Evolutionary conservation across 2,329 filamentous ascomycete species (phyloP), one percentile per base, ranked within the genome.

Genomic region (Myrmaecium sp.): DNA sequence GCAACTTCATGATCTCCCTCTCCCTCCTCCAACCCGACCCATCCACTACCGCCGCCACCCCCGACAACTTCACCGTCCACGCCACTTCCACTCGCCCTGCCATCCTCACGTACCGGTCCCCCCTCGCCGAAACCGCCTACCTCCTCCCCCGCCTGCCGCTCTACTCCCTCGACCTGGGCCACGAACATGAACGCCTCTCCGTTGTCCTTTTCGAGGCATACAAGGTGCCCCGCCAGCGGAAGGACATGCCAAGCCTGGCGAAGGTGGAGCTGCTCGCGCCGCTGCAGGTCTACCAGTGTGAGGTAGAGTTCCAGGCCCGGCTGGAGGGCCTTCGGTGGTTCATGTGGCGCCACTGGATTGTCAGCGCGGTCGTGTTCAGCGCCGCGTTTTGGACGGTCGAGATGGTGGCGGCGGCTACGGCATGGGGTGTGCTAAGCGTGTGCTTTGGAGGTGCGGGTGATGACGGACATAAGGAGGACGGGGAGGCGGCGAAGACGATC

Each of bases 1-100:
- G 89, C 15, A 95, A 95, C 55, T 95, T 94, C 60, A 98, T 98
- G 89, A 58, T 95, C 11, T 74, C 79, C 24, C 57, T 93, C 10
- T 66, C 71, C 33, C 66, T 93, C 27, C 63, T 79, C 26, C 51
- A 42, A 0, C 42, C 44, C 1, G 26, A 30, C 3, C 28, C 28
- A 3, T n/a, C n/a, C n/a, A n/a, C n/a, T n/a, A n/a, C n/a, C 17
- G 16, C 29, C 17, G 21, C 23, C 13, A 25, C 31, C 21, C n/a
- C 23, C 12, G 14, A 23, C 7, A 18, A 30, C 12, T 19, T 28
- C 3, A 16, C 14, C 11, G 18, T 16, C 13, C 17, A 21, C n/a
- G n/a, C n/a, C n/a, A n/a, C n/a, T n/a, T 77, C 79, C 0, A 67
- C 78, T 4, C 67, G 89, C 5, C 72, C 83, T 0, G 76, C 76